Conservation (phyloP, 2,329 filamentous ascomycete genomes). For the Chalaropsis thielavioides region DNA sequence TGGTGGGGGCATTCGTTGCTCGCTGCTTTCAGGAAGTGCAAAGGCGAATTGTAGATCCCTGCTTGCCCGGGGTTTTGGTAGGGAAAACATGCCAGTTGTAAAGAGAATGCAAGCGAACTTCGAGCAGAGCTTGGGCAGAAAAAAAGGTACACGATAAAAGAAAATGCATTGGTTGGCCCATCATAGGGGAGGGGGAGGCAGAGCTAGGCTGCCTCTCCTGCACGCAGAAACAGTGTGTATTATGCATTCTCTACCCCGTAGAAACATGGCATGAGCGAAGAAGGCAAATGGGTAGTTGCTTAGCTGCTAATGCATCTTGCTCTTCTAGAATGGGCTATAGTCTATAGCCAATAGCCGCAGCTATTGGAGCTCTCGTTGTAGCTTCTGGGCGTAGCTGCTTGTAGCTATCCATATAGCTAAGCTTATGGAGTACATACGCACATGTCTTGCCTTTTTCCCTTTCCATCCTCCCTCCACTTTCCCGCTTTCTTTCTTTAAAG, state of each 20-base stretch:
- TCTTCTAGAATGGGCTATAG: conserved; percentile 1
- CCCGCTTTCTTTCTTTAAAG: conserved; percentile 6
- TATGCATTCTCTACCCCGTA: background rate
- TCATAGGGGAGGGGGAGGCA: background rate
- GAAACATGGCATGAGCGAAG: background rate
- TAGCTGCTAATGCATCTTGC: background rate
- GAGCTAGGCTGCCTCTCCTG: background rate
- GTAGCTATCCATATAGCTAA: background rate
- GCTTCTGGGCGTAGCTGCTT: background rate
- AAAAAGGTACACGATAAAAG: background rate
- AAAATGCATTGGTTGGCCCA: background rate
- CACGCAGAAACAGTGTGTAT: background rate
- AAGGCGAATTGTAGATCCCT: background rate
- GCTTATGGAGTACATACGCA: background rate
- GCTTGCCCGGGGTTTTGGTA: background rate
- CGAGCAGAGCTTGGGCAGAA: background rate
- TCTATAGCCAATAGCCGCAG: background rate
- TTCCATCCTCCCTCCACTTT: background rate
- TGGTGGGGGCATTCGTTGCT: background rate
- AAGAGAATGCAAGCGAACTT: background rate
- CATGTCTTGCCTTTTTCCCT: background rate
- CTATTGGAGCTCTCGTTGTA: no score
- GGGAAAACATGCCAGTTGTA: background rate
- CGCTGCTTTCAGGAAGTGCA: background rate
- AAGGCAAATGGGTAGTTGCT: background rate